Evolutionary conservation across 2,329 filamentous ascomycete species (phyloP).

Genomic region (Allantophomopsis cytisporea): DNA sequence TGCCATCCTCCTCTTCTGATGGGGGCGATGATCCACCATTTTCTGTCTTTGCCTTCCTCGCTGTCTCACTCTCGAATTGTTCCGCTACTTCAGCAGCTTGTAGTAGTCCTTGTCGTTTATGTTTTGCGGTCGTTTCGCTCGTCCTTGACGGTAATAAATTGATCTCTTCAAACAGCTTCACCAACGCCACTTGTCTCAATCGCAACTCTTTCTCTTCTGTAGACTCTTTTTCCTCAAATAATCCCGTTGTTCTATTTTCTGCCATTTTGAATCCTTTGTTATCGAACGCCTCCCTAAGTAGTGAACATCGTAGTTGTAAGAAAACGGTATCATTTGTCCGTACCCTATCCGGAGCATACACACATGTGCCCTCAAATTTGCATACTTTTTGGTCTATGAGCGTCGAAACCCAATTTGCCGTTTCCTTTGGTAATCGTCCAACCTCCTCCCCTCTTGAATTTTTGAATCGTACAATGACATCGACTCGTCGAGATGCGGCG

Average conservation of each 20-base stretch:
- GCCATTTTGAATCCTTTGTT: constrained; percentile 45
- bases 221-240: constrained; percentile 80
- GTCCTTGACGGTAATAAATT: constrained; percentile 62
- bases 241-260: constrained; percentile 55
- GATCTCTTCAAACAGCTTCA: constrained; percentile 82
- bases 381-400: constrained; percentile 85
- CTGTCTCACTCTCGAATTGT: constrained; percentile 46
- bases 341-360: constrained; percentile 75
- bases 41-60: constrained; percentile 18
- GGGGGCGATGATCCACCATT: constrained; percentile 32
- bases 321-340: constrained; percentile 92
- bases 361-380: constrained; percentile 73
- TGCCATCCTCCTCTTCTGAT: constrained; percentile 61
- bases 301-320: constrained; percentile 67
- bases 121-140: constrained; percentile 63
- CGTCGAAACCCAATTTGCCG: constrained; percentile 82
- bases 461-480: constrained; percentile 87
- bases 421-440: constrained; percentile 75
- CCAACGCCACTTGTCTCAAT: constrained; percentile 73
- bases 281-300: constrained; percentile 65
- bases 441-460: constrained; percentile 69
- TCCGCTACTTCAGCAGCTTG: constrained; percentile 83
- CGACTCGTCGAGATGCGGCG: constrained; percentile 49
- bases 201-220: constrained; percentile 73
- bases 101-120: constrained; percentile 72